Evolutionary conservation across 2,329 filamentous ascomycete genomes (phyloP).

Genomic region (Pyricularia sp.): DNA sequence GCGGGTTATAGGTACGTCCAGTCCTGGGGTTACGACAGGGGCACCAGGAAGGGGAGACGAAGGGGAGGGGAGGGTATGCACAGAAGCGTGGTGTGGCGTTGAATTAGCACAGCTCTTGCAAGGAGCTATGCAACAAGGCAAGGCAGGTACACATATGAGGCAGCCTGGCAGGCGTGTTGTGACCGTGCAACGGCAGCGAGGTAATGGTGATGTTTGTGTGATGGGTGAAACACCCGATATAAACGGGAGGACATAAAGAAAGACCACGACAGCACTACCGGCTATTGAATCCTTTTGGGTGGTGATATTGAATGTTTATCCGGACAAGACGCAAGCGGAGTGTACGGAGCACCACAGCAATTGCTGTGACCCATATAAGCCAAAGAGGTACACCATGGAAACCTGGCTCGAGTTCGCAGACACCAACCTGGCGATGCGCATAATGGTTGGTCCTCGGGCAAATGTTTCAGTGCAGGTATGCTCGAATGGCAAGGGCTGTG

Average conservation of each 20-base stretch:
- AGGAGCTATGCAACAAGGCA: not conserved
- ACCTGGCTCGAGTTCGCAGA: not conserved
- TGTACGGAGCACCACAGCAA: not conserved
- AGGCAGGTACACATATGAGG: not conserved
- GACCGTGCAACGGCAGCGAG: not conserved
- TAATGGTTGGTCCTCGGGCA: not conserved
- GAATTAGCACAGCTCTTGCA: not conserved
- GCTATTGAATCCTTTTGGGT: not conserved
- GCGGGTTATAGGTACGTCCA: slow-evolving; percentile 1
- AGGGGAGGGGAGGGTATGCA: not conserved
- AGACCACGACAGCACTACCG: not conserved
- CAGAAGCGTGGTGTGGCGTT: not conserved
- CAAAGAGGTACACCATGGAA: not conserved
- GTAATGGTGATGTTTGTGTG: not conserved
- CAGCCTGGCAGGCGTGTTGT: not conserved
- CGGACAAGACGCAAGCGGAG: not conserved
- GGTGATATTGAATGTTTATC: not conserved
- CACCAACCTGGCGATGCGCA: not conserved
- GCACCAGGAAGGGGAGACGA: not conserved
- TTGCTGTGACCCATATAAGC: not conserved
- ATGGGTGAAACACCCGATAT: not conserved
- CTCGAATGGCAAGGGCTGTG: not conserved
- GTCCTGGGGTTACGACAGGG: not conserved
- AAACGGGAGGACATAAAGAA: not conserved
- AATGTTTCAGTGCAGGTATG: not conserved